Conservation (phyloP, 169 alveolate species). For the Plasmodium cynomolgi region DNA sequence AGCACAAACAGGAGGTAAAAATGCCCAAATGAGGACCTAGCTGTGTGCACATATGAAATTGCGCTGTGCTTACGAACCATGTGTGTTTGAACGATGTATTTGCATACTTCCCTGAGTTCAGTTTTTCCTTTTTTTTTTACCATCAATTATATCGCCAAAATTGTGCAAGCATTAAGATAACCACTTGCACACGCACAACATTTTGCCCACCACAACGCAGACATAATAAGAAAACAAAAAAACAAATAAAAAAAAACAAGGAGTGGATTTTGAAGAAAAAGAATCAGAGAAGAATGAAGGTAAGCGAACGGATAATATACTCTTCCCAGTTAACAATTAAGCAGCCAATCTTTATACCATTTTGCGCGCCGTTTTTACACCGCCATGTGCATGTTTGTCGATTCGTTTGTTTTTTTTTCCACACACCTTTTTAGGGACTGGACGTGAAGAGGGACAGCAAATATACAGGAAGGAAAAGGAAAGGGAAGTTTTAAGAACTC, state of each 20-base stretch:
- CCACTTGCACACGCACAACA: background rate
- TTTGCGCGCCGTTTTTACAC: background rate
- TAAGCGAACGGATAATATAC: slow-evolving; percentile 17
- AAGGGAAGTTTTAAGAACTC: slow-evolving; percentile 78
- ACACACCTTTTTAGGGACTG: slow-evolving; percentile 84
- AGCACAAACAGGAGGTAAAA: slow-evolving; percentile 62
- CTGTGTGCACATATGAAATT: background rate
- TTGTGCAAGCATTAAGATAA: background rate
- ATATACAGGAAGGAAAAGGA: slow-evolving; percentile 96
- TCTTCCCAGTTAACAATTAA: background rate
- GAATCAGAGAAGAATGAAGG: slow-evolving; percentile 92
- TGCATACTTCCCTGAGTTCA: background rate
- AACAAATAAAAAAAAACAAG: slow-evolving; percentile 74
- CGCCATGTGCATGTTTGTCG: background rate
- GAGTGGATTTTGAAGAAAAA: slow-evolving; percentile 94
- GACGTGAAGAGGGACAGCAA: slow-evolving; percentile 94
- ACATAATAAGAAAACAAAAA: slow-evolving; percentile 76
- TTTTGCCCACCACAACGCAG: slow-evolving; percentile 6
- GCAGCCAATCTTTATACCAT: background rate
- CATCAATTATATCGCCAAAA: background rate
- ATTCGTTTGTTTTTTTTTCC: slow-evolving; percentile 6
- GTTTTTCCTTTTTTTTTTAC: background rate
- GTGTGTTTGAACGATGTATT: background rate
- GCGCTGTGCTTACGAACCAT: background rate
- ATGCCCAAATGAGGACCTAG: background rate